Base-by-base conservation (phyloP, 2,329 filamentous ascomycete genomes). In the Fusarium sp. region DNA sequence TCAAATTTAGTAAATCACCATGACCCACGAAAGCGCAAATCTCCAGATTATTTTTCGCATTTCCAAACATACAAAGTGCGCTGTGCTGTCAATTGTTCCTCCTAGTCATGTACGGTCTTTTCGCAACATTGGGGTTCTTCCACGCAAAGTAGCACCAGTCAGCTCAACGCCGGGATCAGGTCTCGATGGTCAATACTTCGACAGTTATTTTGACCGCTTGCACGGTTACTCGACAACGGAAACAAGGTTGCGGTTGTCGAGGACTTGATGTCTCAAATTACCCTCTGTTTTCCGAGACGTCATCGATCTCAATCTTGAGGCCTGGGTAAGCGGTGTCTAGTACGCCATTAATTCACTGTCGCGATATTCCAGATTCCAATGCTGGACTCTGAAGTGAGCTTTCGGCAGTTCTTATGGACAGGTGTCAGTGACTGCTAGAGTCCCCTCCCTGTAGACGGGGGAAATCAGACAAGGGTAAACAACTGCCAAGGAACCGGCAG, bases 301-400 rank as follows among this genome's bases (percentile, higher is more conserved):
- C 33, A 54, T 39, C 10, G 14, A n/a, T 39, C 25, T 38, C 33
- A 39, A 18, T 18, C 8, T 27, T 14, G 4, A 39, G 15, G 19
- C 10, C 0, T 5, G 2, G 10, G 23, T 18, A n/a, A 14, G 19
- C 23, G 7, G 21, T 27, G 2, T 18, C 19, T 18, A 27, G 23
- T 10, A 10, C 19, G 2, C 33, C 5, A 38, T 21, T n/a, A 9
- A 27, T n/a, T 27, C 19, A 4, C 7, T 7, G 33, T 54, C 15
- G 15, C 19, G 3, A 54, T 12, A 8, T 21, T 19, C 2, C n/a
- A 5, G 16, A 25, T 10, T 51, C 29, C 15, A 25, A 25, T 35
- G 48, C 12, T 35, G 12, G 16, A 23, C 21, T 49, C 3, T 23
- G 1, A 16, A 49, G 21, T 18, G 45, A n/a, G 12, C 16, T 10